Conservation (phyloP, 441 rosid species). For the Dalechampia spathulata region DNA sequence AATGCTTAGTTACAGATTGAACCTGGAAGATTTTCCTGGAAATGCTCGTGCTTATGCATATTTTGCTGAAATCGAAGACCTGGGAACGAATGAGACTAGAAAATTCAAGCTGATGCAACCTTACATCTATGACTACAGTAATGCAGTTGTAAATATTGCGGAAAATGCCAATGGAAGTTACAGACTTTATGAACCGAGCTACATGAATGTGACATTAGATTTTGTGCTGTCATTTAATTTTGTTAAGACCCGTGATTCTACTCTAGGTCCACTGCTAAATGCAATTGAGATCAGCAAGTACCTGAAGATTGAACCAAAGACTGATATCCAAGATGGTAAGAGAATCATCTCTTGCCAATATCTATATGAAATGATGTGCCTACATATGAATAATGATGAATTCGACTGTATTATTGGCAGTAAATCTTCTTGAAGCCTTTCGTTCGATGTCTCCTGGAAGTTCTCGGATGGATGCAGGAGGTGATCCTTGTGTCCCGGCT, state of each 20-base stretch:
- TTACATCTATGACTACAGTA: constrained; percentile 60
- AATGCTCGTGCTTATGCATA: constrained; percentile 90
- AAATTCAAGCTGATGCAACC: constrained; percentile 70
- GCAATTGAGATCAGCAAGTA: constrained; percentile 92
- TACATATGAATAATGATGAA: constrained; percentile 11
- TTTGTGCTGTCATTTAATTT: constrained; percentile 76
- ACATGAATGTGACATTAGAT: constrained; percentile 75
- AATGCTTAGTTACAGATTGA: constrained; percentile 60
- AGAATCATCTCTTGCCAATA: not conserved
- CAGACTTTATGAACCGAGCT: constrained; percentile 92
- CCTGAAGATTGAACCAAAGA: constrained; percentile 52
- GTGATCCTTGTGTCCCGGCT: constrained; percentile 91
- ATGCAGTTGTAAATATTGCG: constrained; percentile 85
- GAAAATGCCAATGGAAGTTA: constrained; percentile 94
- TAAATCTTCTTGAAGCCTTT: constrained; percentile 48
- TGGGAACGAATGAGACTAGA: constrained; percentile 59
- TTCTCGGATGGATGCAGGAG: constrained; percentile 54
- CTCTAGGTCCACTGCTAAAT: constrained; percentile 75
- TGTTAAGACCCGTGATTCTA: constrained; percentile 67
- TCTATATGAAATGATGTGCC: constrained; percentile 2
- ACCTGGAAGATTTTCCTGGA: constrained; percentile 92
- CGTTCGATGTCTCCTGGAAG: constrained; percentile 40
- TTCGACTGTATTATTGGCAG: constrained; percentile 32
- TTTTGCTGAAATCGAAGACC: constrained; percentile 85
- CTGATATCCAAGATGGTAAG: constrained; percentile 62